Base-by-base conservation (phyloP, 164 flowering plant species). In the Magnolia officinalis region DNA sequence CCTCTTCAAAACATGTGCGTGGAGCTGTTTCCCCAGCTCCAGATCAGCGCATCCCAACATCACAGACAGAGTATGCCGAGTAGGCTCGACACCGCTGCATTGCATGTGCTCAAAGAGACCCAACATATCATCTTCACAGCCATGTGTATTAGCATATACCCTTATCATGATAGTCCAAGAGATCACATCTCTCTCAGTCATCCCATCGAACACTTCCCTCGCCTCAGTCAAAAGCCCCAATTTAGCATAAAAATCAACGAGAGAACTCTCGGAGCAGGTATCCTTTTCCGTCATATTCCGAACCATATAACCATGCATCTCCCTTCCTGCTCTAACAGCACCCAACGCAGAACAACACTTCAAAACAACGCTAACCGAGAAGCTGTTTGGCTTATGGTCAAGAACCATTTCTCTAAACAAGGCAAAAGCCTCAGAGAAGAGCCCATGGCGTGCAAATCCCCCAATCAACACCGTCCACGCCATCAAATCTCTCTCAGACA, bases 111-210 rank as follows among this genome's bases (percentile, higher is more conserved):
- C 16, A 24, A 72, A 55, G 31, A 72, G 66, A 21, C 50, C 37
- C 63, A 24, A 58, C 16, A 55, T 64, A 20, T 72, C 75, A 23
- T 72, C 21, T 23, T 23, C 75, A 26, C 49, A 58, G 55, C 37
- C 63, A 8, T 26, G 45, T n/a, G 21, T 20, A 19, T 88, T 86
- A 1, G 79, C 75, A 71, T 83, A 87, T 45, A 87, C 88, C 75
- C 82, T 85, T 74, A 84, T 86, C 88, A 88, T 80, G 88, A 86
- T 55, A 49, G 84, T 87, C 88, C 90, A 86, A 1, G 85, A 78
- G 0, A 89, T 90, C 18, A 77, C 78, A 76, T 89, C 89, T 69
- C 81, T 85, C 20, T 75, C 79, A 55, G 31, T 63, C 82, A 86
- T 84, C 11, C 76, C n/a, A 29, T 76, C 80, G 75, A 87, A 86